Base-by-base conservation (phyloP, 345 rosid species). In the Carallia pectinifolia region DNA sequence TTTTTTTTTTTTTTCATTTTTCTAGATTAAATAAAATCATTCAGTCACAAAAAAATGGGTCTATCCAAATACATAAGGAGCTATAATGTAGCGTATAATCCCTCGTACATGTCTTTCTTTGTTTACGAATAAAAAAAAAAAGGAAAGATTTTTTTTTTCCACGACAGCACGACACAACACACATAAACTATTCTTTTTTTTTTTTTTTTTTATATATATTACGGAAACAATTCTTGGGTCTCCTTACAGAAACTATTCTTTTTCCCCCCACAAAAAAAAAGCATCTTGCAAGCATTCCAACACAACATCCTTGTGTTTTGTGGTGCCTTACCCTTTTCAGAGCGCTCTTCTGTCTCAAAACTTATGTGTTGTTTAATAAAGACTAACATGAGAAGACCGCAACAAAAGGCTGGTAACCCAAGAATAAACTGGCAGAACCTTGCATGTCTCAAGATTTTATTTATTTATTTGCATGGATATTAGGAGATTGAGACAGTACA, bases 381-480 rank as follows among this genome's bases (percentile, higher is more conserved):
- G 12, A 23, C 31, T 53, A 66, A 39, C 71, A 47, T 55, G 31
- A 63, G 70, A 76, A 68, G 44, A 73, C 70, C 54, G 1, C 12
- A 71, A 37, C 66, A 71, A 72, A 23, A 64, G 37, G 6, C 68
- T 66, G 62, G 63, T 33, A 67, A 68, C 66, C 71, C 77, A 71
- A 70, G 72, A 69, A 83, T 71, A 76, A 61, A 66, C 62, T 62
- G 58, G 47, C 71, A 66, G 69, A 59, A 68, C 54, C 61, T 44
- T 53, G 71, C 72, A 73, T 53, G 72, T 72, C 59, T 76, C 17
- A 23, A n/a, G 39, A 52, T 10, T 54, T 29, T 55, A 5, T 23
- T 55, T 19, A 55, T 62, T 59, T 76, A 74, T 76, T 70, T 76
- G 83, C 83, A 81, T 77, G 80, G 61, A 58, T 38, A 63, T 53